Percentiles rank a stretch among this genome's conserved stretches.
phyloP scores from a whole-genome alignment of 202 grass and related monocot genomes.

The Panicum hallii region DNA sequence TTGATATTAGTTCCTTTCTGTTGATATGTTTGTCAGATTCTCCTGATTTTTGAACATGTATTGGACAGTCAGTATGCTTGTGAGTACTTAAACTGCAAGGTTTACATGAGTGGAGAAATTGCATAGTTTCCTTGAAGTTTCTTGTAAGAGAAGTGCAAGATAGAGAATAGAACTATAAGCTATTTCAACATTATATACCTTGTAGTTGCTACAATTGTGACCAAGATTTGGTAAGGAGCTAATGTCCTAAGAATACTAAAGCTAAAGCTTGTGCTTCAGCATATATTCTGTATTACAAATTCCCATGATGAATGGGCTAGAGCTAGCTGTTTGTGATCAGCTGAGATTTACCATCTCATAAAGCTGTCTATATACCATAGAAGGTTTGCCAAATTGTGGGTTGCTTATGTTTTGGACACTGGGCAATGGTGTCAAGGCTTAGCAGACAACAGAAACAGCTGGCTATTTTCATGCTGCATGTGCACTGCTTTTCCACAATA shows the following conservation, averaged over 20 bases:
- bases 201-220: slow-evolving; percentile 26
- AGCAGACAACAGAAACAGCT: not conserved
- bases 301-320: not conserved
- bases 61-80: not conserved
- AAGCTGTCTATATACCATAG: not conserved
- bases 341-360: not conserved
- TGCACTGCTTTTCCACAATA: not conserved
- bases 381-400: slow-evolving; percentile 6
- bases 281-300: not conserved
- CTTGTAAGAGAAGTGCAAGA: slow-evolving; percentile 5
- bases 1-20: slow-evolving; percentile 25
- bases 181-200: slow-evolving; percentile 2
- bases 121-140: slow-evolving; percentile 22
- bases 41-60: slow-evolving; percentile 7
- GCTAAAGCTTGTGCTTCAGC: not conserved
- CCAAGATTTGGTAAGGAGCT: not conserved
- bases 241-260: slow-evolving; percentile 28
- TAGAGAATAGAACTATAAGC: not conserved
- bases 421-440: slow-evolving; percentile 11
- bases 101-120: not conserved
- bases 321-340: not conserved
- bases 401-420: slow-evolving; percentile 14
- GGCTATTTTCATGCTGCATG: slow-evolving; percentile 23
- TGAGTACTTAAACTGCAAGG: not conserved
- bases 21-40: slow-evolving; percentile 10